Percentiles rank a stretch among this genome's conserved stretches.
Conservation (phyloP, 495 filamentous ascomycete genomes). For the Xylaria cubensis region DNA sequence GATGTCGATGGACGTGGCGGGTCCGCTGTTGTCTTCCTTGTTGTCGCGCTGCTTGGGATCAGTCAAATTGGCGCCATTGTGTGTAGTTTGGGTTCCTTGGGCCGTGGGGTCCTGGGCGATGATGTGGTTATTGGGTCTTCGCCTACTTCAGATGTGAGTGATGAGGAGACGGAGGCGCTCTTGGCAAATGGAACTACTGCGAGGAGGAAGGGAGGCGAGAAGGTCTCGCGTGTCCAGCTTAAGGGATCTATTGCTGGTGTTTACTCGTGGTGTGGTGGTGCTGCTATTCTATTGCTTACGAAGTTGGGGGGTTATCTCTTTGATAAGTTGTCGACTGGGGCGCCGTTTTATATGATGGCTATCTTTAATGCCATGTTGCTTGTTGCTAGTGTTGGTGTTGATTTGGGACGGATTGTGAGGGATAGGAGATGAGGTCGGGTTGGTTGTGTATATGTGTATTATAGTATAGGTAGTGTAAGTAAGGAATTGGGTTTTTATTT, state of each 20-base stretch:
- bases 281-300: conserved; percentile 87
- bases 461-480: background rate
- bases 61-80: conserved; percentile 97
- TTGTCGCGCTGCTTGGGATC: conserved; percentile 80
- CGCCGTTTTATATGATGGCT: conserved; percentile 93
- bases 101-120: conserved; percentile 73
- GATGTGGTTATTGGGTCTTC: conserved; percentile 42
- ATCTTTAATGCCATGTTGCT: conserved; percentile 79
- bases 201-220: conserved; percentile 28
- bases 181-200: conserved; percentile 16
- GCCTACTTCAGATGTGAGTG: conserved; percentile 1
- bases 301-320: conserved; percentile 91
- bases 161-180: conserved; percentile 34
- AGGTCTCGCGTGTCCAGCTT: conserved; percentile 60
- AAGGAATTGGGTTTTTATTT: background rate
- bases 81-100: conserved; percentile 85
- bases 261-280: conserved; percentile 90
- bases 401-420: conserved; percentile 30
- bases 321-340: conserved; percentile 69
- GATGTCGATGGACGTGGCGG: conserved; percentile 64
- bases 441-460: background rate
- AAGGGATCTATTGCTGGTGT: conserved; percentile 95
- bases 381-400: conserved; percentile 59
- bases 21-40: conserved; percentile 70
- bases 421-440: background rate